Evolutionary conservation across 495 filamentous ascomycete species (phyloP), one percentile per base, ranked within the genome.

Genomic region (Pyrenula massariospora): DNA sequence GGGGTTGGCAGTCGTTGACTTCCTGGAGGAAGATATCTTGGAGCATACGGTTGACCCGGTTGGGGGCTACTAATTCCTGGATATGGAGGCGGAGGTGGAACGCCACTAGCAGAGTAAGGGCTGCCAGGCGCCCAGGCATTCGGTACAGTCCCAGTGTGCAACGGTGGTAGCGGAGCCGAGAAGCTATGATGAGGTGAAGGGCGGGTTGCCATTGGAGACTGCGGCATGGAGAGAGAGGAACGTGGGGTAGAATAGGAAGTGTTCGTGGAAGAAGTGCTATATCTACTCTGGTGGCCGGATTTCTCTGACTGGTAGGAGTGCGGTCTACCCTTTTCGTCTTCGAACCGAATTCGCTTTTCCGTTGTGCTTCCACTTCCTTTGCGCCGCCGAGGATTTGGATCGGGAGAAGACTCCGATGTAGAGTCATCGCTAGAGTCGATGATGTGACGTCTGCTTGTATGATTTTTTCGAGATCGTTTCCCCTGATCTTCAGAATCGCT

Each of bases 401-500:
- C 57, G 23, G 42, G 52, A 10, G 57, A 52, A 21, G 58, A 55
- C 12, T 22, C 25, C 24, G 55, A 48, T 47, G 24, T 48, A 24
- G 24, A 56, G 42, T 52, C 66, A 21, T 56, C 60, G 59, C 52
- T 57, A 53, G 52, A 56, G 58, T 25, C 51, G 22, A 24, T 58
- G 24, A 24, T 58, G 52, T 58, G 58, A 62, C 58, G 60, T 66
- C 56, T 61, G 59, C 53, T 42, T 64, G 53, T 25, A 60, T 59
- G 56, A 11, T 59, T 59, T 47, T 58, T 58, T 20, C 59, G 57
- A 59, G 24, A 59, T 62, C 55, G 60, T 58, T 25, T 22, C 25
- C 15, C 19, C 20, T 58, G 55, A 24, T 63, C 57, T 20, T 76
- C 73, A 2, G 65, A 56, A 36, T 75, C 72, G 54, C 65, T 72